Evolutionary conservation across 306 rosid genomes (phyloP).

Genomic region (Trifolium fragiferum): DNA sequence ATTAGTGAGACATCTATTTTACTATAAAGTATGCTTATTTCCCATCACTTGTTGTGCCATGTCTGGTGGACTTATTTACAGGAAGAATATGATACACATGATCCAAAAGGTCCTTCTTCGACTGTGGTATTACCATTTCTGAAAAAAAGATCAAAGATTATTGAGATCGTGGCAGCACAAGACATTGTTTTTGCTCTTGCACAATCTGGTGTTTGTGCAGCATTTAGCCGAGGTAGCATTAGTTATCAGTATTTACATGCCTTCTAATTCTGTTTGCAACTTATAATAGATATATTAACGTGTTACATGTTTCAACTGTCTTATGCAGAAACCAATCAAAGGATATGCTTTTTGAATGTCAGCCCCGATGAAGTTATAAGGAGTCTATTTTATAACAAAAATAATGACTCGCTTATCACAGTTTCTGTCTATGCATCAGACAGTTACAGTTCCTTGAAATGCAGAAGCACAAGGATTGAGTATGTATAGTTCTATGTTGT

Average conservation of each 20-base stretch:
- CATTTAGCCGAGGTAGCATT: slow-evolving; percentile 66
- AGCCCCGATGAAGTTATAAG: slow-evolving; percentile 99
- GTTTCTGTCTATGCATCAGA: slow-evolving; percentile 99
- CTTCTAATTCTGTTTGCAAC: slow-evolving; percentile 2
- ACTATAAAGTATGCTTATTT: slow-evolving; percentile 1
- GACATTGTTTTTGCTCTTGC: slow-evolving; percentile 73
- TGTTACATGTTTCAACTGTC: slow-evolving; percentile 35
- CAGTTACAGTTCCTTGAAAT: slow-evolving; percentile 96
- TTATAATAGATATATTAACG: slow-evolving; percentile 34
- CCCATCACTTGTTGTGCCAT: not conserved
- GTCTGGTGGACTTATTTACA: slow-evolving; percentile 38
- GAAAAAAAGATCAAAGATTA: slow-evolving; percentile 64
- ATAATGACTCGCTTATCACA: slow-evolving; percentile 97
- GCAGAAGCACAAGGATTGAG: slow-evolving; percentile 99
- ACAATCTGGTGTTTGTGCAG: slow-evolving; percentile 71
- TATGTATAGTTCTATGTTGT: slow-evolving; percentile 47
- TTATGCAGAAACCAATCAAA: slow-evolving; percentile 85
- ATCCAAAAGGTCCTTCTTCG: slow-evolving; percentile 65
- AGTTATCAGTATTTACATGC: not conserved
- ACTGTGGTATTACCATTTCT: slow-evolving; percentile 56
- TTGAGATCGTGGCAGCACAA: slow-evolving; percentile 68
- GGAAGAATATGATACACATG: slow-evolving; percentile 74
- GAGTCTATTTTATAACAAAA: slow-evolving; percentile 93
- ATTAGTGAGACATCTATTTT: slow-evolving; percentile 22
- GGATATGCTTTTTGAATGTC: slow-evolving; percentile 96